Evolutionary conservation across 441 rosid genomes (phyloP).

Genomic region (Monsonia emarginata): DNA sequence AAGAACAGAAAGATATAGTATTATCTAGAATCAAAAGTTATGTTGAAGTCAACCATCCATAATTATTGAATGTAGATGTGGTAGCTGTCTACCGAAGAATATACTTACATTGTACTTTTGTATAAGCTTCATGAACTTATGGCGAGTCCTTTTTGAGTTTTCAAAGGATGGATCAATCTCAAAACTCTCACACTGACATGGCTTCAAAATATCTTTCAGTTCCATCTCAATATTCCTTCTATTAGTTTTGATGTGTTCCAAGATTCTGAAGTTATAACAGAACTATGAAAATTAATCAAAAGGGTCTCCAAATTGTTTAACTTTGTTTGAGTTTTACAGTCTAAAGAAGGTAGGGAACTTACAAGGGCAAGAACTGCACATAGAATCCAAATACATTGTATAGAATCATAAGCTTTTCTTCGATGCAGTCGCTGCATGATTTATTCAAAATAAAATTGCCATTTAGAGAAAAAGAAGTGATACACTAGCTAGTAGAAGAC

Average conservation of each 20-base stretch:
- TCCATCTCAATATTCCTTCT: conserved; percentile 51
- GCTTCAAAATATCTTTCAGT: conserved; percentile 57
- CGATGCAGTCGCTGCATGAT: conserved; percentile 48
- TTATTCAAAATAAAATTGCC: conserved; percentile 2
- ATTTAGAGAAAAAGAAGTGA: no score
- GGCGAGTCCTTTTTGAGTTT: conserved; percentile 53
- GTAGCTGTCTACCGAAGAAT: background rate
- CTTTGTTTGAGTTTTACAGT: background rate
- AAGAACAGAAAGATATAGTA: no score
- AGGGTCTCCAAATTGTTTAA: no score
- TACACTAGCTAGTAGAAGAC: no score
- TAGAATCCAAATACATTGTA: conserved; percentile 85
- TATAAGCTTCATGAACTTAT: conserved; percentile 67
- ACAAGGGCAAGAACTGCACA: conserved; percentile 78
- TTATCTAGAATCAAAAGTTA: no score
- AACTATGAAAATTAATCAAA: conserved; percentile 14
- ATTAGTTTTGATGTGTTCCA: conserved; percentile 46
- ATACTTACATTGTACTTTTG: conserved; percentile 70
- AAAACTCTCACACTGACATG: conserved; percentile 69
- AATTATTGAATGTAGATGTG: no score
- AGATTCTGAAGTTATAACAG: conserved; percentile 40
- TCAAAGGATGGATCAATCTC: conserved; percentile 50
- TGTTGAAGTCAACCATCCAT: no score
- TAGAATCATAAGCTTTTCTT: conserved; percentile 48
- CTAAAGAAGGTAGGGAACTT: conserved; percentile 24